Conservation (phyloP, 352 stramenopile species). For the Elongisporangium prolatum region DNA sequence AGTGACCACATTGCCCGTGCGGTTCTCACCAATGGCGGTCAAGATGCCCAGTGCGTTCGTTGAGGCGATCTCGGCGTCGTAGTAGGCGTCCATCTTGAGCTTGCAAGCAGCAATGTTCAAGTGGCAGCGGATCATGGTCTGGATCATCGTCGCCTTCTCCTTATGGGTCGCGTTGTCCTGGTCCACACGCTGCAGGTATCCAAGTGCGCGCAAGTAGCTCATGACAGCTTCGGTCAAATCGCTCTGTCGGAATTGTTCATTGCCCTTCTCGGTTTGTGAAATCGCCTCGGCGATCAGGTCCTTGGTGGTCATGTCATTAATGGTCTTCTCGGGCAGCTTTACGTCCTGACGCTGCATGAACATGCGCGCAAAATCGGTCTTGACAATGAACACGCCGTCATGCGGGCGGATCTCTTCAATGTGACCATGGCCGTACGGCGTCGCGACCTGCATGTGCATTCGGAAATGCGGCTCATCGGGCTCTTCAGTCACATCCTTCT, state of each 20-base stretch:
- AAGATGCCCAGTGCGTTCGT: constrained; percentile 83
- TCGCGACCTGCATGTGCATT: constrained; percentile 78
- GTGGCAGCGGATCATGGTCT: constrained; percentile 88
- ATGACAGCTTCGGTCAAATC: constrained; percentile 64
- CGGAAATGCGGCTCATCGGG: constrained; percentile 53
- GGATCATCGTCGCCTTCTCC: constrained; percentile 80
- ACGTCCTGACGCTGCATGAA: constrained; percentile 84
- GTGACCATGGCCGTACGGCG: constrained; percentile 60
- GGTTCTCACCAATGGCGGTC: constrained; percentile 70
- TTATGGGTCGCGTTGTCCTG: constrained; percentile 78
- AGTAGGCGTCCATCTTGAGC: constrained; percentile 60
- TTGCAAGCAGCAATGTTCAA: constrained; percentile 85
- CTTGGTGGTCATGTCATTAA: constrained; percentile 75
- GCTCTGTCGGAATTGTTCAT: constrained; percentile 59
- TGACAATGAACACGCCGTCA: constrained; percentile 66
- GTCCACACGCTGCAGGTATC: constrained; percentile 70
- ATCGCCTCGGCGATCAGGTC: constrained; percentile 65
- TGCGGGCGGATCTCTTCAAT: constrained; percentile 63
- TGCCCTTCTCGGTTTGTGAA: constrained; percentile 63
- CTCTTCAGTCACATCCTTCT: constrained; percentile 65
- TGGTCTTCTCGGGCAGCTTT: constrained; percentile 49
- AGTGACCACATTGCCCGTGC: constrained; percentile 68
- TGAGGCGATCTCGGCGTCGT: constrained; percentile 72
- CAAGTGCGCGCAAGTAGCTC: constrained; percentile 68
- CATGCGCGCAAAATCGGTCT: constrained; percentile 58